Conservation (phyloP, 164 flowering plant species). For the Vitis riparia region DNA sequence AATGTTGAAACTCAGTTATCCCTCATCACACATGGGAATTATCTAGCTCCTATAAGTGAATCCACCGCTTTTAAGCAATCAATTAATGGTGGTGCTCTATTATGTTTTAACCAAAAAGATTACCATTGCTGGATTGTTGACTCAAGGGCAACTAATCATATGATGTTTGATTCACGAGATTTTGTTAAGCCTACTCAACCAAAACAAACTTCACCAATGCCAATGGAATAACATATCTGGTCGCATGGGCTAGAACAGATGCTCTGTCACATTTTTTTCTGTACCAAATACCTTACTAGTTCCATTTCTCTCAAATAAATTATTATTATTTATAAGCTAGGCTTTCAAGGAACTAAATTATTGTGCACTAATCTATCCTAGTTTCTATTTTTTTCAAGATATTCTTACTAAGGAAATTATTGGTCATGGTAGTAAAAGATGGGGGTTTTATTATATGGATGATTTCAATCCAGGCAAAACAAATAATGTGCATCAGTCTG, state of each 20-base stretch:
- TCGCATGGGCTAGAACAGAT: not conserved
- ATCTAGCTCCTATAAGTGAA: not conserved
- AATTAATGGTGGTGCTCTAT: not conserved
- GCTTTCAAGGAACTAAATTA: conserved; percentile 2
- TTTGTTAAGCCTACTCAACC: not conserved
- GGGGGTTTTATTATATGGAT: not conserved
- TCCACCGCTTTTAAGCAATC: not conserved
- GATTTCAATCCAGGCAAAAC: not conserved
- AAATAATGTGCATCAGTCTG: not conserved
- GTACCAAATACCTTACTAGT: too few relatives aligned
- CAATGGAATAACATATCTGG: not conserved
- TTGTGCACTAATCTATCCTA: not conserved
- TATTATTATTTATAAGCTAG: conserved; percentile 4
- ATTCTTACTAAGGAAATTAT: too few relatives aligned
- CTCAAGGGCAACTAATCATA: not conserved
- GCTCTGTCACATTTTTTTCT: not conserved
- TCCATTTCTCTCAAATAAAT: not conserved
- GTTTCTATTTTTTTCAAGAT: too few relatives aligned
- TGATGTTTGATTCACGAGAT: conserved; percentile 2
- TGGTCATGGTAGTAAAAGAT: not conserved
- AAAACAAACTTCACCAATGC: not conserved
- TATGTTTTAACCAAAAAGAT: not conserved
- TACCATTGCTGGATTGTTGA: not conserved
- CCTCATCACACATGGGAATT: not conserved
- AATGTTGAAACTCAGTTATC: not conserved